Evolutionary conservation across 163 green algal species (phyloP).

Genomic region (Volvox carteri): DNA sequence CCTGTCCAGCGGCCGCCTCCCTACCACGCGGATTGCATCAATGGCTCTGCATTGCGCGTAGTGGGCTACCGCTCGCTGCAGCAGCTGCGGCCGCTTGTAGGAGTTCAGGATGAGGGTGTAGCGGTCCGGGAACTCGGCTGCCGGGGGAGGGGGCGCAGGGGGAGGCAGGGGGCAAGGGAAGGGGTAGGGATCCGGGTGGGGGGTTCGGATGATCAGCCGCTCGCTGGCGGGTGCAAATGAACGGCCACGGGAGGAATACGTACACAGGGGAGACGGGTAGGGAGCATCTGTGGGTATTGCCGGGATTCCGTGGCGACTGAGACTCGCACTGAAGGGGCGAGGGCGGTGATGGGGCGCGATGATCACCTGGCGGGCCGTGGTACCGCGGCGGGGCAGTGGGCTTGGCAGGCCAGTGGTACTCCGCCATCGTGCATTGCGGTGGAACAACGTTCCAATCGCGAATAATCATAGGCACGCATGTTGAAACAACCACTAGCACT

Average conservation of each 20-base stretch:
- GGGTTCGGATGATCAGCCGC: no score
- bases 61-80: conserved; percentile 65
- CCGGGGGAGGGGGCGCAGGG: not conserved
- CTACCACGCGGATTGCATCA: conserved; percentile 65
- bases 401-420: not conserved
- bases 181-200: no score
- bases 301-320: no score
- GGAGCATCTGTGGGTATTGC: no score
- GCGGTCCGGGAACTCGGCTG: conserved; percentile 52
- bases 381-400: not conserved
- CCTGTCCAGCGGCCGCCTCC: not conserved
- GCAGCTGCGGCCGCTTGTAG: conserved; percentile 66
- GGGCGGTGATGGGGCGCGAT: no score
- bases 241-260: no score
- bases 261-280: no score
- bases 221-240: no score
- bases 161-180: not conserved
- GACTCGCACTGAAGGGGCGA: no score
- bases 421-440: not conserved
- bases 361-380: conserved; percentile 42
- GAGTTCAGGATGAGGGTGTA: conserved; percentile 78
- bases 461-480: not conserved
- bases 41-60: conserved; percentile 66
- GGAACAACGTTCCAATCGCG: not conserved
- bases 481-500: not conserved